phyloP scores from a whole-genome alignment of 192 early-diverging fungal species.

The Blastocladiella britannica region DNA sequence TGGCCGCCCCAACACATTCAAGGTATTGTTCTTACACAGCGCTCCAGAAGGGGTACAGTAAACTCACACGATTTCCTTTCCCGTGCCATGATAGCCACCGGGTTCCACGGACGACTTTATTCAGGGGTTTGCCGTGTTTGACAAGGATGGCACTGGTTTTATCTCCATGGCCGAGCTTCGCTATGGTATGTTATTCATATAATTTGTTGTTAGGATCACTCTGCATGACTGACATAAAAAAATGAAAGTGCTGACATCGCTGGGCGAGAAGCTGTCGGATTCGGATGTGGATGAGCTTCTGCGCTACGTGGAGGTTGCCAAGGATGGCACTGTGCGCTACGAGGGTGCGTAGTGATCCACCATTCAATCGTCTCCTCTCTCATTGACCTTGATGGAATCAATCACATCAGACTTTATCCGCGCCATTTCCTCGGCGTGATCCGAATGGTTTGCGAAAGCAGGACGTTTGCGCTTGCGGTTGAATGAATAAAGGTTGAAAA shows the following conservation, averaged over 20 bases:
- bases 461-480: no score
- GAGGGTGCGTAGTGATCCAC: constrained; percentile 34
- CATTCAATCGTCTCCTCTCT: no score
- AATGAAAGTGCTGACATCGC: constrained; percentile 61
- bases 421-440: no score
- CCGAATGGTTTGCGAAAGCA: no score
- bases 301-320: constrained; percentile 50
- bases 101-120: constrained; percentile 58
- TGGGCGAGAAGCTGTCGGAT: constrained; percentile 60
- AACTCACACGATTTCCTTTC: no score
- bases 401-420: no score
- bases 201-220: not conserved
- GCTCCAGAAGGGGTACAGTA: no score
- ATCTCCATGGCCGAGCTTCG: constrained; percentile 57
- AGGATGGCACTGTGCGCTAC: constrained; percentile 62
- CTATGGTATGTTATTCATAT: constrained; percentile 25
- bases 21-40: no score
- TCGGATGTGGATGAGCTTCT: constrained; percentile 60
- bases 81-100: no score
- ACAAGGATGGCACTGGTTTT: constrained; percentile 55
- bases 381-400: no score
- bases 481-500: no score
- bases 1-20: constrained; percentile 48
- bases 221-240: not conserved
- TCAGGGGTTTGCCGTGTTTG: constrained; percentile 73